A percentile compares a stretch with the other conserved stretches of the same genome.
These are phyloP conservation scores for Paracoccidioides lutzii DNA, from an alignment of 2,329 filamentous ascomycete genomes.

Conservation along the genomic window DNA sequence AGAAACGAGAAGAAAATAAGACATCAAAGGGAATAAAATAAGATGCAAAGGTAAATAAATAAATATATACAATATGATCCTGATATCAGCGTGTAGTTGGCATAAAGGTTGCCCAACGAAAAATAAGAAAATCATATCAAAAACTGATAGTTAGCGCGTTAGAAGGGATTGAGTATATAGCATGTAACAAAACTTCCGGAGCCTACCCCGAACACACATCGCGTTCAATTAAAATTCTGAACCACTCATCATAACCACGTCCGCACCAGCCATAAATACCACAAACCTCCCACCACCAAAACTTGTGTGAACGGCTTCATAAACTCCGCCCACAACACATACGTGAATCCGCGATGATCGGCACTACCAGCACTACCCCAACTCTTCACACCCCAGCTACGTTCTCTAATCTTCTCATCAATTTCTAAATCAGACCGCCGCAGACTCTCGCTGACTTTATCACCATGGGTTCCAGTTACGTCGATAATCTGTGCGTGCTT, in stretches of 20 bases:
- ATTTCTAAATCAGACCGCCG: constrained; percentile 15
- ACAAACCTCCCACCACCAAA: constrained; percentile 47
- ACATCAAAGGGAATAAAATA: no score
- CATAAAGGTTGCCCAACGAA: no score
- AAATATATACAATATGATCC: no score
- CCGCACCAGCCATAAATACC: constrained; percentile 56
- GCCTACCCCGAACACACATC: no score
- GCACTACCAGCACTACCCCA: constrained; percentile 12
- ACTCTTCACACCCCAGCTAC: constrained; percentile 4
- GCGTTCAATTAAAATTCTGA: no score
- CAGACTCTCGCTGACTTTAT: constrained; percentile 26
- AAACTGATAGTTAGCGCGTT: no score
- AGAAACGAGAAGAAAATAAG: no score
- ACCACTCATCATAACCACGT: constrained; percentile 36
- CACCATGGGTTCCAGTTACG: not conserved
- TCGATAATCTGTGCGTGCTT: constrained; percentile 7
- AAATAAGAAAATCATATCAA: no score
- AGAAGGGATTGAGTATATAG: no score
- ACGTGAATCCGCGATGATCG: constrained; percentile 20
- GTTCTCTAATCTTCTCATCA: constrained; percentile 21
- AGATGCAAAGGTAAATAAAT: no score
- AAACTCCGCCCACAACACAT: constrained; percentile 47
- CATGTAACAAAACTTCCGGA: no score
- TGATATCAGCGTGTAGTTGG: no score
- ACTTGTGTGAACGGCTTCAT: constrained; percentile 50